Base-by-base conservation (phyloP, 75 land plant genomes). In the Pinus taeda region DNA sequence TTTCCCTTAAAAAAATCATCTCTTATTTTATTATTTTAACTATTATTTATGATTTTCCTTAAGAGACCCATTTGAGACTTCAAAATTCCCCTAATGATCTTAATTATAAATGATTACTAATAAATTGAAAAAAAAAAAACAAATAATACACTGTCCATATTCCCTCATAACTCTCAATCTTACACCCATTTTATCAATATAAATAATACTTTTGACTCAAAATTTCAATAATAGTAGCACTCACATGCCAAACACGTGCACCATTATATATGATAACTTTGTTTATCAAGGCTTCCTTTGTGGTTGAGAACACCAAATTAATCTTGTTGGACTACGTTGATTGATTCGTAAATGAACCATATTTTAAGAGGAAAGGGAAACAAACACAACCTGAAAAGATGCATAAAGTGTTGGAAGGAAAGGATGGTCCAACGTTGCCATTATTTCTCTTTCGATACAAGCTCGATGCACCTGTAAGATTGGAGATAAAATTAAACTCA, bases 381-480 rank as follows among this genome's bases (percentile, higher is more conserved):
- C 18, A 55, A 70, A 74, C 30, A 20, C 11, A 37, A 96, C 99
- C 97, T 96, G 91, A 88, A 96, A 96, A 12, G 99, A 94, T 59
- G 91, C 72, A 70, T 92, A 96, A 17, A 96, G 80, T 3, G 99
- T 85, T 12, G 99, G 99, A 77, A 94, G 90, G 65, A 96, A 96
- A 73, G 99, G 99, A 83, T 96, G 99, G 79, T 96, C 99, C 76
- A 96, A 57, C 30, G 87, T 73, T 37, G 92, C 89, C 60, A 88
- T 80, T 57, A 96, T 96, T 77, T 96, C 92, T 73, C 99, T 89
- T 73, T 96, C 99, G 9, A 93, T 79, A 80, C 93, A 92, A 56
- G 95, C 97, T 79, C 99, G 83, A 79, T 96, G 99, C 75, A 97
- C 99, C 98, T 95, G 20, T 22, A 69, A 42, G 21, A 69, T 11